Evolutionary conservation across 306 rosid genomes (phyloP).

Genomic region (Gastrolobium villosum): DNA sequence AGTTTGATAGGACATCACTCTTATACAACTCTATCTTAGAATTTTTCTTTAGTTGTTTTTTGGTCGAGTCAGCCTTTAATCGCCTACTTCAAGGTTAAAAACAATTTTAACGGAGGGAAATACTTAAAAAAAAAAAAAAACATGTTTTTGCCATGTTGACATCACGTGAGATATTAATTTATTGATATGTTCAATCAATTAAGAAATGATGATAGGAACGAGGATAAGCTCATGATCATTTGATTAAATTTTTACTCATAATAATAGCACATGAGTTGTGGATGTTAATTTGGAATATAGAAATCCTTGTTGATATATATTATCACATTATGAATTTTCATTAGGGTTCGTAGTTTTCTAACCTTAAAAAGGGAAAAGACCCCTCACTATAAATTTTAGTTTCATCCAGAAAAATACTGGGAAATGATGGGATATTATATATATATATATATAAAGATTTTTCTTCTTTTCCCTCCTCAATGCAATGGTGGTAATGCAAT

Average conservation of each 20-base stretch:
- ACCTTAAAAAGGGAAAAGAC: no score
- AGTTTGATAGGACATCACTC: neutral
- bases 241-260: no score
- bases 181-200: neutral
- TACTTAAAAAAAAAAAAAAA: neutral
- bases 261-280: no score
- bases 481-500: neutral
- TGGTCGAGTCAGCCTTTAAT: neutral
- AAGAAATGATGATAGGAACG: neutral
- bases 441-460: no score
- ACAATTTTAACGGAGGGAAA: neutral
- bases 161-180: neutral
- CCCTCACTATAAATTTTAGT: no score
- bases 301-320: no score
- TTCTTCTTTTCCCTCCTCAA: neutral
- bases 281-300: no score
- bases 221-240: no score
- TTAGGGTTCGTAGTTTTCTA: no score
- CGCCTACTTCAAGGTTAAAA: slow-evolving; percentile 15
- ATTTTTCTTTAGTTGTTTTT: neutral
- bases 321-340: no score
- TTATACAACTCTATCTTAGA: neutral
- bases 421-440: neutral
- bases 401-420: no score
- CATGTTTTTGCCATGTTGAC: neutral